Percentiles rank a stretch among this genome's conserved stretches.
Conservation (phyloP, 306 rosid species). For the Glycyrrhiza uralensis region DNA sequence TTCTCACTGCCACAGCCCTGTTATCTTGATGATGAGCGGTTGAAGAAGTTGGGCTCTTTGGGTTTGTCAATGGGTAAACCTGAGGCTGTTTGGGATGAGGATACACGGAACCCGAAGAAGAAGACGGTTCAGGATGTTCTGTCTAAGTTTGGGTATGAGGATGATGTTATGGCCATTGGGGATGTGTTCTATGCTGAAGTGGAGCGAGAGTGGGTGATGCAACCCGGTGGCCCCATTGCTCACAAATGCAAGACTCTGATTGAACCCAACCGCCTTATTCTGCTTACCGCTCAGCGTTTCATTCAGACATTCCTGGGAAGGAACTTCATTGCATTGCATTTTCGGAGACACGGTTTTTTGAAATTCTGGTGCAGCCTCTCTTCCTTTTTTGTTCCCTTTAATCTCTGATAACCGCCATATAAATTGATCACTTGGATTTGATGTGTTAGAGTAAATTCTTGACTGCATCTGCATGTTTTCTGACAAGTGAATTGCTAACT, state of each 20-base stretch:
- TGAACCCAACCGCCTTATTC: slow-evolving; percentile 74
- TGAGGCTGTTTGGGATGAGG: slow-evolving; percentile 74
- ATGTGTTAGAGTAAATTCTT: background rate
- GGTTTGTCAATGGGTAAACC: slow-evolving; percentile 68
- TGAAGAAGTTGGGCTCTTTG: slow-evolving; percentile 61
- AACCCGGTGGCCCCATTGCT: slow-evolving; percentile 90
- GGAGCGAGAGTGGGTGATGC: slow-evolving; percentile 87
- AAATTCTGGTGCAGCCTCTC: slow-evolving; percentile 71
- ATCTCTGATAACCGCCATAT: background rate
- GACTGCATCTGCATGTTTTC: slow-evolving; percentile 12
- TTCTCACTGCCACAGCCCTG: slow-evolving; percentile 74
- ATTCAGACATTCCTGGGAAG: slow-evolving; percentile 90
- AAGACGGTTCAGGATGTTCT: slow-evolving; percentile 69
- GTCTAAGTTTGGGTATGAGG: slow-evolving; percentile 55
- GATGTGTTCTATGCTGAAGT: slow-evolving; percentile 83
- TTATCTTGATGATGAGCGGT: slow-evolving; percentile 61
- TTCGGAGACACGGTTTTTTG: slow-evolving; percentile 92
- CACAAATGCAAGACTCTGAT: slow-evolving; percentile 81
- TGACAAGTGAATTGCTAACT: background rate
- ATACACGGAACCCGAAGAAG: slow-evolving; percentile 54
- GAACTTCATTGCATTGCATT: slow-evolving; percentile 77
- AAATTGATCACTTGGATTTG: slow-evolving; percentile 10
- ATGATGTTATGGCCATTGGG: slow-evolving; percentile 88
- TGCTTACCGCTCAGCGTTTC: slow-evolving; percentile 93
- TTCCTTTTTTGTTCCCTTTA: background rate